Evolutionary conservation across 345 rosid genomes (phyloP), one percentile per base, ranked within the genome.

Genomic region (Corchorus capsularis): DNA sequence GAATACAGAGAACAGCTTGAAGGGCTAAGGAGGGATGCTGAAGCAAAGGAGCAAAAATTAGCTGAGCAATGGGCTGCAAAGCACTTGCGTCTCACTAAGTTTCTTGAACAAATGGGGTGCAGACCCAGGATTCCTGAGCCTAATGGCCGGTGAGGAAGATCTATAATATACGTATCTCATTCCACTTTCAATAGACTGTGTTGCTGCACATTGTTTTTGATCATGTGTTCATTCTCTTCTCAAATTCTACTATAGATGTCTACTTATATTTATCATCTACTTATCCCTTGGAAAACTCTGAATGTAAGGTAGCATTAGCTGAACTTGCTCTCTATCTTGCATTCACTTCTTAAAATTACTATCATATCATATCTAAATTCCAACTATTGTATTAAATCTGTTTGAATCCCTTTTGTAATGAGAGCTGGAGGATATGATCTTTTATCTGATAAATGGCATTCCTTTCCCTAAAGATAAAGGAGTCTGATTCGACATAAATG

Each of bases 1-100:
- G 97, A 93, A 77, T 91, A 87, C 39, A 88, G 85, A 71, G 98
- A 96, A 45, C 97, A 94, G 78, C 77, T 96, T 9, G 82, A 84
- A 4, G 86, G 89, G 35, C 81, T 91, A 63, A 86, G 94, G 75
- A 84, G 92, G 76, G 97, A 96, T 17, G 97, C 99, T 0, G 98
- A 93, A 75, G 76, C 91, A 13, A 93, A 93, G 80, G 99, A 94
- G 81, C 97, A 92, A 84, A 96, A 91, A 83, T 79, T 93, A 63
- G 90, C 90, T 10, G 99, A 93, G 79, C 98, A 93, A 79, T 93
- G 97, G 99, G 82, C 89, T 3, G 83, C 83, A 0, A 92, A 88
- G 77, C 98, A 93, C 79, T 69, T 80, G 60, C 89, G 85, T 27
- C 95, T 96, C 63, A 78, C 91, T 4, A 91, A 91, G 88, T 88